These are phyloP conservation scores for Madurella fahalii DNA, from an alignment of 2,329 filamentous ascomycete genomes.

Conservation along the genomic window DNA sequence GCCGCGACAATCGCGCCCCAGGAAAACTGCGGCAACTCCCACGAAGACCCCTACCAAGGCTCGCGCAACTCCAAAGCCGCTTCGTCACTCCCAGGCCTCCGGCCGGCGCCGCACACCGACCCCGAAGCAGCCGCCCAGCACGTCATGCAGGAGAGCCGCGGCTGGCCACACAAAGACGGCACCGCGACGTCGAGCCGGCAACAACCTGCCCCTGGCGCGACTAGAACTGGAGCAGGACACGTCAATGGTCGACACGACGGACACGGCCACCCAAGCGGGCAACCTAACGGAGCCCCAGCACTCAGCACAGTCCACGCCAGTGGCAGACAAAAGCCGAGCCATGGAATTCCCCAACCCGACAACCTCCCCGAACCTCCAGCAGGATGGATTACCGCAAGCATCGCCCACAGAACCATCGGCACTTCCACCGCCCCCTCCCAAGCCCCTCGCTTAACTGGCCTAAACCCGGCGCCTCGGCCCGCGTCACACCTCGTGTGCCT, in stretches of 20 bases:
- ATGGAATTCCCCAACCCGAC: background rate
- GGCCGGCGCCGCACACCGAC: background rate
- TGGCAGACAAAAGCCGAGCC: background rate
- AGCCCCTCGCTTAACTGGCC: background rate
- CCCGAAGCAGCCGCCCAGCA: background rate
- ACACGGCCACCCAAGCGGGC: background rate
- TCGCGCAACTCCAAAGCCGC: background rate
- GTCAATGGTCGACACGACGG: background rate
- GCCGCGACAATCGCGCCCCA: conserved; percentile 7
- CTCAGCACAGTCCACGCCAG: background rate
- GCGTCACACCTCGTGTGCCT: conserved; percentile 11
- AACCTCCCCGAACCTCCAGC: background rate
- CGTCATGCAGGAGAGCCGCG: background rate
- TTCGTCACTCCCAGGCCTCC: conserved; percentile 2
- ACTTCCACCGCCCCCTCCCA: background rate
- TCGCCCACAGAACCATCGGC: background rate
- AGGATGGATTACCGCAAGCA: background rate
- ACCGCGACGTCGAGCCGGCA: background rate
- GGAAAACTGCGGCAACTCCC: conserved; percentile 3
- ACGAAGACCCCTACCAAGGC: no score
- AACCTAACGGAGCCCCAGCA: background rate
- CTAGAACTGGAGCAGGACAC: conserved; percentile 8
- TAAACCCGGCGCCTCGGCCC: background rate
- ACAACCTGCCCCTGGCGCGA: background rate
- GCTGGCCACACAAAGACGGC: no score